A percentile compares a stretch with the other conserved stretches of the same genome.
Evolutionary conservation across 208 protist species (phyloP).

Genomic region (Acanthamoeba lenticulata): DNA sequence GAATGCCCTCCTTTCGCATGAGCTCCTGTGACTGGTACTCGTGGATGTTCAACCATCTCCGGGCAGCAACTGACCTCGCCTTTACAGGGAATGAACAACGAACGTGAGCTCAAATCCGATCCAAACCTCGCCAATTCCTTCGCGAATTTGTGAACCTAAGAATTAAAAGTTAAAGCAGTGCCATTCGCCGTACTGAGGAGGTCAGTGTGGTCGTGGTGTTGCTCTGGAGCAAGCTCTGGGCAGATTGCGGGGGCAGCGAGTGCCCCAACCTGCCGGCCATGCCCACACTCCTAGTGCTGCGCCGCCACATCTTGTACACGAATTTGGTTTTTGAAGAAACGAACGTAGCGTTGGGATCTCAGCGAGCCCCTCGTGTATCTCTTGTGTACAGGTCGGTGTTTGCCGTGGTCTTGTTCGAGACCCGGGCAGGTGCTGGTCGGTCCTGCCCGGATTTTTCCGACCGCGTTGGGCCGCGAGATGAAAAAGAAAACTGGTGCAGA

Average conservation of each 20-base stretch:
- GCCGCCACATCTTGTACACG: neutral
- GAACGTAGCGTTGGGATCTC: neutral
- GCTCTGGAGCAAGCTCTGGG: neutral
- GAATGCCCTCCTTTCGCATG: constrained; percentile 72
- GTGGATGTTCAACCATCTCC: constrained; percentile 77
- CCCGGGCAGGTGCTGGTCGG: neutral
- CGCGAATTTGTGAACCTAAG: neutral
- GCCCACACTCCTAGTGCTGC: neutral
- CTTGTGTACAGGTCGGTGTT: neutral
- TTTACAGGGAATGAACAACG: neutral
- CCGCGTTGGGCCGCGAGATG: neutral
- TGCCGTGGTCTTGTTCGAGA: neutral
- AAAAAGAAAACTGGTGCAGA: neutral
- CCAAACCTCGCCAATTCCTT: neutral
- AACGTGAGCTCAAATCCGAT: neutral
- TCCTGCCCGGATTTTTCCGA: neutral
- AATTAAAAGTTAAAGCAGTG: neutral
- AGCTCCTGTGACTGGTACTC: constrained; percentile 78
- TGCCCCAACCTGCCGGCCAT: neutral
- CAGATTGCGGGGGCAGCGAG: neutral
- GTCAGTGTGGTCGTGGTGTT: neutral
- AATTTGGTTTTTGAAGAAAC: neutral
- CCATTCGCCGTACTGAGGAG: neutral
- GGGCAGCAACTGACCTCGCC: neutral
- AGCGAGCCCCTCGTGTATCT: no score